Percentiles rank a stretch among this genome's conserved stretches.
phyloP scores from a whole-genome alignment of 768 basidiomycete species.

The Cystobasidium ongulense region DNA sequence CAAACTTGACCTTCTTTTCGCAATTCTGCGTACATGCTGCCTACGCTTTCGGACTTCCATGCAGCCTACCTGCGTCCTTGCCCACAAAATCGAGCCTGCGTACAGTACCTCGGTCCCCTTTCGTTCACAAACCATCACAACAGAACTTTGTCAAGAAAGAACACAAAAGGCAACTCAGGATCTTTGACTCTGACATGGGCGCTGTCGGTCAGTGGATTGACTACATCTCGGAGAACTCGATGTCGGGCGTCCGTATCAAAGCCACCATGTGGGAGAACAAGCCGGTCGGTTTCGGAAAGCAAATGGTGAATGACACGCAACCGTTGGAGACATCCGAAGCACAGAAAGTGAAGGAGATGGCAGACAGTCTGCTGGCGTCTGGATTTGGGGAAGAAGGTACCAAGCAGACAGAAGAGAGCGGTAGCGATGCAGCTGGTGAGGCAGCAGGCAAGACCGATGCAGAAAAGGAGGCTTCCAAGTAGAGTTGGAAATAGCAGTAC shows the following conservation, averaged over 20 bases:
- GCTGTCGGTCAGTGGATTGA: slow-evolving; percentile 70
- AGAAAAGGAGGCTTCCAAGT: background rate
- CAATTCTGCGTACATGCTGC: slow-evolving; percentile 80
- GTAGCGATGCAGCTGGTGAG: background rate
- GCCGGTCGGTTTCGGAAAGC: slow-evolving; percentile 48
- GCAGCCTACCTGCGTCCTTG: slow-evolving; percentile 57
- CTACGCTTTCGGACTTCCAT: slow-evolving; percentile 70
- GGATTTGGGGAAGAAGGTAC: slow-evolving; percentile 5
- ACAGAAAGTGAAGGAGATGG: slow-evolving; percentile 33
- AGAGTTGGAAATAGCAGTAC: too few relatives aligned
- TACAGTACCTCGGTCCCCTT: slow-evolving; percentile 78
- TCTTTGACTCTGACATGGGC: slow-evolving; percentile 74
- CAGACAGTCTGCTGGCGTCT: slow-evolving; percentile 12
- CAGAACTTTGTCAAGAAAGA: slow-evolving; percentile 86
- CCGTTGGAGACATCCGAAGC: background rate
- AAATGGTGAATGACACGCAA: background rate
- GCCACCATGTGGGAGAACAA: slow-evolving; percentile 66
- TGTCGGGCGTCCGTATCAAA: slow-evolving; percentile 81
- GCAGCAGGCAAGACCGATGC: background rate
- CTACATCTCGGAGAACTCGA: slow-evolving; percentile 64
- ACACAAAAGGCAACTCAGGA: slow-evolving; percentile 78
- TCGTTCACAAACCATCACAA: slow-evolving; percentile 85
- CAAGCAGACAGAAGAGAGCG: slow-evolving; percentile 4
- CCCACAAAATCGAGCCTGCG: slow-evolving; percentile 70
- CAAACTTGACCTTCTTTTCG: slow-evolving; percentile 65